Conservation (phyloP, 2,329 filamentous ascomycete species). For the Parastagonospora avenae region DNA sequence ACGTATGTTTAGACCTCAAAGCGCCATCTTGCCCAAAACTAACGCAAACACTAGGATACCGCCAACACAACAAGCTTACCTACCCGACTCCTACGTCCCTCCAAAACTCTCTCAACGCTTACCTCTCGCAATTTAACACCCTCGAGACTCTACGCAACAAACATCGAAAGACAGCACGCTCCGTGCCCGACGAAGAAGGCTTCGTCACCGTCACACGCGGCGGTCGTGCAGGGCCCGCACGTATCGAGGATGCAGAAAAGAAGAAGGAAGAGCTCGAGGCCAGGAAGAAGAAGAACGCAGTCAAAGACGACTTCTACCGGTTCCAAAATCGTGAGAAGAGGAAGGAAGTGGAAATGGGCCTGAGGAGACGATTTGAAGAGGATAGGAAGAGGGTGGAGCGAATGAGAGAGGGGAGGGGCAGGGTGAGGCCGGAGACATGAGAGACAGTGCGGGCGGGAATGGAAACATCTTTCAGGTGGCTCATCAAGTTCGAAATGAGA, state of each 20-base stretch:
- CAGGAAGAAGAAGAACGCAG: constrained; percentile 63
- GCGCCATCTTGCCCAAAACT: not conserved
- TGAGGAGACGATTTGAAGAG: constrained; percentile 76
- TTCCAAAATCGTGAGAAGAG: constrained; percentile 82
- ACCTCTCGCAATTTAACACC: constrained; percentile 78
- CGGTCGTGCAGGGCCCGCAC: constrained; percentile 71
- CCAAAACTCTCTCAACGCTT: constrained; percentile 79
- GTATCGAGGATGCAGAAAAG: constrained; percentile 67
- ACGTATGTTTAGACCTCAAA: constrained; percentile 49
- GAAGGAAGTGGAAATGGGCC: constrained; percentile 73
- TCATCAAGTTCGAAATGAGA: too few species aligned
- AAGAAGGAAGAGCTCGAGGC: constrained; percentile 62
- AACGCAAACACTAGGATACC: constrained; percentile 55
- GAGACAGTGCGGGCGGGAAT: not conserved
- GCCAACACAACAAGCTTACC: constrained; percentile 69
- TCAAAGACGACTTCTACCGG: constrained; percentile 73
- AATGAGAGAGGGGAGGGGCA: constrained; percentile 67
- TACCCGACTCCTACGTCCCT: constrained; percentile 72
- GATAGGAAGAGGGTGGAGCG: constrained; percentile 73
- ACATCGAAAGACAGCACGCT: constrained; percentile 67
- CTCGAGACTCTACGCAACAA: constrained; percentile 69
- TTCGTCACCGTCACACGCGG: constrained; percentile 91
- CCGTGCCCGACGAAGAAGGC: constrained; percentile 89
- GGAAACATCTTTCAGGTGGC: not conserved
- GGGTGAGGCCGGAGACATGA: constrained; percentile 33